Base-by-base conservation (phyloP, 805 yeast genomes). In the Candida odintsovae region DNA sequence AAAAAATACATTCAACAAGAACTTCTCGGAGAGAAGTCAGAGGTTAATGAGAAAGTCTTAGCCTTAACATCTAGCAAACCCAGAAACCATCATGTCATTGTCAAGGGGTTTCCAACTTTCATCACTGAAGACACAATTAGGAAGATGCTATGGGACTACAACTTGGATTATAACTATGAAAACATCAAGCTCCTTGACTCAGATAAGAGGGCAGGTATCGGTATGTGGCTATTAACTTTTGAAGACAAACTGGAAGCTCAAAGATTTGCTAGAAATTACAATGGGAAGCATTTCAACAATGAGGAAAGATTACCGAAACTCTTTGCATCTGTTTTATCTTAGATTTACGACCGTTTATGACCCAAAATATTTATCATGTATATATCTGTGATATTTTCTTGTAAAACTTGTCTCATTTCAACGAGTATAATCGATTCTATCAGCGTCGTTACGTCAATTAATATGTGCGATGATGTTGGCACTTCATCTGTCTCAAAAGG, bases 201-300 rank as follows among this genome's bases (percentile, higher is more conserved):
- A 9, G 59, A 52, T 35, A 33, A 47, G 19, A 22, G 43, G 15
- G 43, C 53, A 2, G 48, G 47, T 10, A 35, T 52, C 2, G 43
- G 47, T 1, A 38, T 46, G 23, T 70, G 67, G 52, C 56, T 78
- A 10, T 60, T 78, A 3, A 61, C 69, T 19, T 83, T 83, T 53
- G 67, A 67, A 15, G 68, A 72, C 50, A 48, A 53, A 2, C 49
- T 57, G 3, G 78, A 77, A 47, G 82, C 87, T 2, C 51, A 49
- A 18, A 62, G 79, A 38, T 83, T 82, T 57, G 75, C 74, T 5
- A 60, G 76, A 13, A 72, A 74, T 50, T 72, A 68, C 54, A 79
- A 83, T 57, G 84, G 85, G 2, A 51, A 56, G 19, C 57, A 55
- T 20, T 59, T 67, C 47, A 67, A 63, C 48, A 54, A 57, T 26